These are phyloP conservation scores for Aspergillus hancockii DNA, from an alignment of 495 filamentous ascomycete species.

Conservation along the genomic window DNA sequence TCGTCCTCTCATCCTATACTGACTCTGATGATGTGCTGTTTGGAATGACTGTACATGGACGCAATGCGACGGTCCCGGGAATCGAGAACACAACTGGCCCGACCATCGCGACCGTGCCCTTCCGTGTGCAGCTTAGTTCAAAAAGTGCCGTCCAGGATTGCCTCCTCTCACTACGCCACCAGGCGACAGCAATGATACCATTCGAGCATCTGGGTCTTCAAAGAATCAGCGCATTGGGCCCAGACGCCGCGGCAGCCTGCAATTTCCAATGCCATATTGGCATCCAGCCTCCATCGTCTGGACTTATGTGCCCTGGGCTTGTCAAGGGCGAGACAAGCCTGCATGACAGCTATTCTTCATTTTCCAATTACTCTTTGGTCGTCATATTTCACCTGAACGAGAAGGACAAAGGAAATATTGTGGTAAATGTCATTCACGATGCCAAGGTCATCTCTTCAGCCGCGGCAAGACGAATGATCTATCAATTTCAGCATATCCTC, in stretches of 20 bases:
- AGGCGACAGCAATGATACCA: slow-evolving; percentile 28
- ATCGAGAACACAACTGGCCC: slow-evolving; percentile 38
- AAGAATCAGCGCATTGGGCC: slow-evolving; percentile 28
- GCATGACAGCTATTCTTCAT: too few species aligned
- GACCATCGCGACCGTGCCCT: slow-evolving; percentile 47
- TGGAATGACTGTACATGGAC: slow-evolving; percentile 32
- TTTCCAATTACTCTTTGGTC: too few species aligned
- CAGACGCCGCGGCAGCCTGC: slow-evolving; percentile 26
- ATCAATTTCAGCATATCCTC: too few species aligned
- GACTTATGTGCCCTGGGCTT: too few species aligned
- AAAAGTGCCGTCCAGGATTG: neutral
- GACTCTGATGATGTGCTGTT: slow-evolving; percentile 30
- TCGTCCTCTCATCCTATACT: slow-evolving; percentile 30
- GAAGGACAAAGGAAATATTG: too few species aligned
- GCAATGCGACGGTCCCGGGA: slow-evolving; percentile 32
- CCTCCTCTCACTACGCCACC: slow-evolving; percentile 23
- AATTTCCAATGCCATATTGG: slow-evolving; percentile 32
- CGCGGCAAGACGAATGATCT: too few species aligned
- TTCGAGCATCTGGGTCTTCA: slow-evolving; percentile 42
- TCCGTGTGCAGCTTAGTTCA: slow-evolving; percentile 33
- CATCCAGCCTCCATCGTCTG: too few species aligned
- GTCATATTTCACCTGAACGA: too few species aligned
- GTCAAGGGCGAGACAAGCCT: too few species aligned
- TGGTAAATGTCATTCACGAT: too few species aligned
- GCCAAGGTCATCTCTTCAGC: too few species aligned